These are phyloP conservation scores for Baorangia bicolor DNA, from an alignment of 768 basidiomycete species.

Conservation along the genomic window DNA sequence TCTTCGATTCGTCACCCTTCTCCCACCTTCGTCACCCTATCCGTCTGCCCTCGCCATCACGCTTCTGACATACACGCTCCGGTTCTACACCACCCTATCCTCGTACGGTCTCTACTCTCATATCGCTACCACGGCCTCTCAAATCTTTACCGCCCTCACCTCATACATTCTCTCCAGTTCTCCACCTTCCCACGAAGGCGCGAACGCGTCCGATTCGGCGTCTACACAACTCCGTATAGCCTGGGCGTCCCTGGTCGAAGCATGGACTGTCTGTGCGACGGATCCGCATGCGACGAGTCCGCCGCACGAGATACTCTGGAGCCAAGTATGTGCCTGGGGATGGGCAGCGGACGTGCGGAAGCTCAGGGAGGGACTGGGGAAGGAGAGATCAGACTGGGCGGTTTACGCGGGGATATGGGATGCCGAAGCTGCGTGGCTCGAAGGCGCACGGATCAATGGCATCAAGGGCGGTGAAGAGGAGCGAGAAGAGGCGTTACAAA, in stretches of 20 bases:
- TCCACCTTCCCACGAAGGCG: constrained; percentile 19
- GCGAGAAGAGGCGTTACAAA: constrained; percentile 39
- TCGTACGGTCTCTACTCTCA: constrained; percentile 78
- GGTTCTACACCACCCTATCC: constrained; percentile 63
- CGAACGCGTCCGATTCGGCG: not conserved
- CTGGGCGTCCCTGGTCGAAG: constrained; percentile 60
- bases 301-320: constrained; percentile 87
- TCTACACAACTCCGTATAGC: constrained; percentile 37
- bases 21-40: constrained; percentile 48
- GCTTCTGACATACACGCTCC: constrained; percentile 58
- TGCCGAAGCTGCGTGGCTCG: constrained; percentile 62
- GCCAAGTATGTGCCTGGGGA: constrained; percentile 74
- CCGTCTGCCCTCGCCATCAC: constrained; percentile 35
- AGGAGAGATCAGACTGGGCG: constrained; percentile 22
- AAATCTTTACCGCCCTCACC: constrained; percentile 53
- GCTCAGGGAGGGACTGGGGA: constrained; percentile 36
- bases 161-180: constrained; percentile 41
- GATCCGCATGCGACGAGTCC: constrained; percentile 90
- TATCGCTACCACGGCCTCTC: constrained; percentile 58
- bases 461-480: constrained; percentile 66
- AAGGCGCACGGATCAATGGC: constrained; percentile 74
- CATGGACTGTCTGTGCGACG: constrained; percentile 82
- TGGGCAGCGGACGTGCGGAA: constrained; percentile 64
- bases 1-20: constrained; percentile 66
- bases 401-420: constrained; percentile 40